phyloP scores from a whole-genome alignment of 1,139 yeast species.

The Saccharomyces hybrid region DNA sequence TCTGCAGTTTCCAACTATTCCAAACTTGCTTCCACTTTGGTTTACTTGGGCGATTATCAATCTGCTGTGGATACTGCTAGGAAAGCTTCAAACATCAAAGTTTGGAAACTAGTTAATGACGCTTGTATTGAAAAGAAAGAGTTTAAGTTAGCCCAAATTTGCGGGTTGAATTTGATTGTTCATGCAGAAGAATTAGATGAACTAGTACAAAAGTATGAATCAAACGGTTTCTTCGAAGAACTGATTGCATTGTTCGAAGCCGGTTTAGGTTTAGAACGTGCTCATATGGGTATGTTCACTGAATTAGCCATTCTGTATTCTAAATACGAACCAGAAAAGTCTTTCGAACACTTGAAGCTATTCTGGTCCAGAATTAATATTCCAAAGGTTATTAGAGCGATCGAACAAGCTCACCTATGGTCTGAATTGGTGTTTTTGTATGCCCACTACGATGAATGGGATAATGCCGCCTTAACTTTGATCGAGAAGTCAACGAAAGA shows the following conservation, averaged over 20 bases:
- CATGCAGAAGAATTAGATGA: constrained; percentile 97
- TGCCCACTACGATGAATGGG: constrained; percentile 99
- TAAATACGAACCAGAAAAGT: constrained; percentile 83
- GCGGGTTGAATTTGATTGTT: constrained; percentile 93
- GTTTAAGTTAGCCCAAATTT: constrained; percentile 94
- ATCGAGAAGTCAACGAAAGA: constrained; percentile 92
- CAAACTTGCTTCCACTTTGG: constrained; percentile 90
- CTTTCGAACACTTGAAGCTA: constrained; percentile 92
- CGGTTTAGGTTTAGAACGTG: constrained; percentile 94
- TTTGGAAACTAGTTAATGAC: constrained; percentile 96
- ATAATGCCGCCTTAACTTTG: constrained; percentile 94
- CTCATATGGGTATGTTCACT: constrained; percentile 99
- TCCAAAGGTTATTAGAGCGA: constrained; percentile 93
- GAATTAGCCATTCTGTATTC: constrained; percentile 87
- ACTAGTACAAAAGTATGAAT: constrained; percentile 79
- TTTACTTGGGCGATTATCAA: constrained; percentile 85
- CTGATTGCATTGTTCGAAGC: constrained; percentile 88
- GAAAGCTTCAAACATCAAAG: constrained; percentile 88
- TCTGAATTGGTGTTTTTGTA: constrained; percentile 93
- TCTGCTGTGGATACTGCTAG: constrained; percentile 98
- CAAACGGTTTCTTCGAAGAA: constrained; percentile 86
- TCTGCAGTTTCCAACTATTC: constrained; percentile 88
- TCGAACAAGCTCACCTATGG: constrained; percentile 92
- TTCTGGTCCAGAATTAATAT: constrained; percentile 98
- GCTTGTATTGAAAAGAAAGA: constrained; percentile 95